Evolutionary conservation across 495 filamentous ascomycete species (phyloP), one percentile per base, ranked within the genome.

Genomic region (Penicillium canescens): DNA sequence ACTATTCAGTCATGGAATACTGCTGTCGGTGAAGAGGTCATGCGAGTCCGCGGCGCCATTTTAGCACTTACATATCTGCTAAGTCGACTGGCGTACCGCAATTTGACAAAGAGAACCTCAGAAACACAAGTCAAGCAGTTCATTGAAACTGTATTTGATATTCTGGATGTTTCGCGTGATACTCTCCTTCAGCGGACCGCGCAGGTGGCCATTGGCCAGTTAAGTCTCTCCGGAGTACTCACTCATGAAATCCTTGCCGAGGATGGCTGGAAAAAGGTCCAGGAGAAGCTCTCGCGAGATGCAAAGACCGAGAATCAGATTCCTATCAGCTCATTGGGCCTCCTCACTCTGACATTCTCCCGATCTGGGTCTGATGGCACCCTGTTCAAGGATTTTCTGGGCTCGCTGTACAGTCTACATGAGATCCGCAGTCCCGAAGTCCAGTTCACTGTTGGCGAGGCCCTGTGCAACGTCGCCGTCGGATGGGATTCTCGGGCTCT

Each of bases 401-500:
- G 79, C 37, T 83, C 79, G 28, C 68, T 98, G 0, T 88, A 91
- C 62, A 74, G 73, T 6, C 66, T 98, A 12, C 90, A 94, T 62
- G 91, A 92, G 58, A 84, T 92, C 23, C 86, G 86, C 53, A 87
- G 91, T 47, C 83, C 89, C 1, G 91, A 96, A 62, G 77, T 89
- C 8, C 93, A 96, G 54, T 96, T 98, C 64, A 80, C 89, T 3
- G 83, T 93, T 10, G 94, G 94, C 9, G 92, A 95, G 61, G 91
- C 94, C 11, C 74, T 96, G 46, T 83, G 86, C 46, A 86, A 85
- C 55, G 81, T 87, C 37, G 83, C 88, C 38, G 83, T 80, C 23
- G 88, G 92, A 33, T 97, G 93, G 93, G 79, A 86, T 40, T 88
- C 85, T 9, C 82, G 78, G 48, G 78, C 84, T 4, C 59, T 88